phyloP scores from a whole-genome alignment of 139 green algal species.

The Prasinococcaceae sp. region DNA sequence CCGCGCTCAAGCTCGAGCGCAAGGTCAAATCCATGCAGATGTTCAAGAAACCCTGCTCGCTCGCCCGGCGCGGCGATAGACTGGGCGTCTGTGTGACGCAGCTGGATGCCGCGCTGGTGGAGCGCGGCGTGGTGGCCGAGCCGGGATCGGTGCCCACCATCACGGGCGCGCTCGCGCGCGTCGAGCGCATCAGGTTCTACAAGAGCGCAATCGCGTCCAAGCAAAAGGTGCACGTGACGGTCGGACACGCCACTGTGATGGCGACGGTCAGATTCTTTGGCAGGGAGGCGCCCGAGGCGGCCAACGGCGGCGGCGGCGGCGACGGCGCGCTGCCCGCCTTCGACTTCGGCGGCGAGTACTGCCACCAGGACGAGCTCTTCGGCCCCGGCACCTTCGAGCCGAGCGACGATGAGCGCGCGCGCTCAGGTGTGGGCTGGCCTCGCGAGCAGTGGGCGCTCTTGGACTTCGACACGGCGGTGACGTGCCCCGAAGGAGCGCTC shows the following conservation, averaged over 20 bases:
- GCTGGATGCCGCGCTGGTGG: conserved; percentile 61
- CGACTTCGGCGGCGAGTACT: conserved; percentile 41
- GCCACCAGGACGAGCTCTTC: conserved; percentile 34
- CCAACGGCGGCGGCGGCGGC: background rate
- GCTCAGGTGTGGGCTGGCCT: background rate
- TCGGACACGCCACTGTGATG: conserved; percentile 64
- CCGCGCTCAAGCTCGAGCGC: conserved; percentile 41
- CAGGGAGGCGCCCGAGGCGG: background rate
- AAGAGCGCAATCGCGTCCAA: conserved; percentile 26
- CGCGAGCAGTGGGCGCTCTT: conserved; percentile 58
- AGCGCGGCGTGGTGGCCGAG: conserved; percentile 57
- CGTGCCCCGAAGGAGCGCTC: conserved; percentile 43
- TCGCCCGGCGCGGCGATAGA: conserved; percentile 48
- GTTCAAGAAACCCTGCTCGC: conserved; percentile 54
- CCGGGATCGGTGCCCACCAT: conserved; percentile 54
- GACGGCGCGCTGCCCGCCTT: conserved; percentile 23
- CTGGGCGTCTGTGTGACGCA: conserved; percentile 76
- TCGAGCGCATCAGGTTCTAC: conserved; percentile 72
- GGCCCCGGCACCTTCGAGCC: background rate
- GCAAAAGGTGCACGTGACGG: conserved; percentile 51
- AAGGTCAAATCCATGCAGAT: conserved; percentile 85
- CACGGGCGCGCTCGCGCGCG: conserved; percentile 41
- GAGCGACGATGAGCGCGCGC: background rate
- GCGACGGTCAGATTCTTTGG: conserved; percentile 63
- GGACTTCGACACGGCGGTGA: conserved; percentile 65